Evolutionary conservation across 148 eudicot species (phyloP).

Genomic region (Amaranthus cruentus): DNA sequence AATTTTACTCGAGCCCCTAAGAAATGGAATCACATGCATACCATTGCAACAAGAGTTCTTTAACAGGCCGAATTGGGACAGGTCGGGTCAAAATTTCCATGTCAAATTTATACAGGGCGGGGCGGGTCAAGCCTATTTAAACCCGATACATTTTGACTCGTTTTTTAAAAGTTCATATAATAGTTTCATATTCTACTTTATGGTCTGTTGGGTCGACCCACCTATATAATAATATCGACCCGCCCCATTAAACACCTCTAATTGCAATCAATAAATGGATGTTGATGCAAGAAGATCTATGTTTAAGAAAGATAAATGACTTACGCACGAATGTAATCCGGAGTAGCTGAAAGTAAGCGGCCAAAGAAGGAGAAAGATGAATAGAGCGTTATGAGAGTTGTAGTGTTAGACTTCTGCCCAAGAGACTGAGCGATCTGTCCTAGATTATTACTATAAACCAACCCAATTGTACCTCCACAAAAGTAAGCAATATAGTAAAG

Average conservation of each 20-base stretch:
- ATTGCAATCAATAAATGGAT: background rate
- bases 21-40: background rate
- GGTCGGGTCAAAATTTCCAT: too few species aligned
- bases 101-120: too few species aligned
- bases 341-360: slow-evolving; percentile 77
- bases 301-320: slow-evolving; percentile 16
- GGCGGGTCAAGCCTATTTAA: too few species aligned
- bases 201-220: too few species aligned
- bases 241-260: too few species aligned
- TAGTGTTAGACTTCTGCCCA: slow-evolving; percentile 50
- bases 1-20: background rate
- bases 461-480: slow-evolving; percentile 89
- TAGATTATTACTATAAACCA: slow-evolving; percentile 79
- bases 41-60: too few species aligned
- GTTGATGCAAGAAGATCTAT: background rate
- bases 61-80: too few species aligned
- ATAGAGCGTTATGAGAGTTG: slow-evolving; percentile 61
- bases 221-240: too few species aligned
- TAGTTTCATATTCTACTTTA: too few species aligned
- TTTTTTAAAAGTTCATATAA: too few species aligned
- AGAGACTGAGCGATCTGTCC: slow-evolving; percentile 91
- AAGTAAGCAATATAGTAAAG: slow-evolving; percentile 74
- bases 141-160: too few species aligned
- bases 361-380: slow-evolving; percentile 96
- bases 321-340: slow-evolving; percentile 74